A percentile compares a stretch with the other conserved stretches of the same genome.
phyloP scores from a whole-genome alignment of 352 stramenopile species.

The Globisporangium perplexum region DNA sequence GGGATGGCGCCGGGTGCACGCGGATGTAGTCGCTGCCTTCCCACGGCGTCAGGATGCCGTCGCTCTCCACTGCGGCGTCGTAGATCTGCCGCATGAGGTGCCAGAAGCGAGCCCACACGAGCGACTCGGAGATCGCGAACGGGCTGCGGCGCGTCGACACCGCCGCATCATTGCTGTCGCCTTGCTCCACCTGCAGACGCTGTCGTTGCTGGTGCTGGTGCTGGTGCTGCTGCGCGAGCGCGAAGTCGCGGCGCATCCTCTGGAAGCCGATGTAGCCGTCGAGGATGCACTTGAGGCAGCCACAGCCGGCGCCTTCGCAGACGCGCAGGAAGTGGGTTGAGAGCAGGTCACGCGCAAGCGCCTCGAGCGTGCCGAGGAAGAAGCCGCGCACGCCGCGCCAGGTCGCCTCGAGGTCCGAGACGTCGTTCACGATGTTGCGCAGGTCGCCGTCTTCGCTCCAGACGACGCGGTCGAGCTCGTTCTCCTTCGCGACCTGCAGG shows the following conservation, averaged over 20 bases:
- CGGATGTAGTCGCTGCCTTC: conserved; percentile 31
- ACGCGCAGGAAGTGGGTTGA: conserved; percentile 47
- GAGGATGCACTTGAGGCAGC: conserved; percentile 78
- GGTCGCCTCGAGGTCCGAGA: conserved; percentile 55
- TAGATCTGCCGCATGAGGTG: conserved; percentile 76
- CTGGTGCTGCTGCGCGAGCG: conserved; percentile 11
- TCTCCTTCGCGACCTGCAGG: conserved; percentile 65
- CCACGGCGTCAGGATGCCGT: conserved; percentile 57
- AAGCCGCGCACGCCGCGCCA: conserved; percentile 48
- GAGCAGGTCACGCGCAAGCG: conserved; percentile 42
- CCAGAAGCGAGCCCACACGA: conserved; percentile 78
- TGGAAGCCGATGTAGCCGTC: conserved; percentile 80
- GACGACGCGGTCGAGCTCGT: conserved; percentile 63
- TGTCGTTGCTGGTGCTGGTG: too few species aligned
- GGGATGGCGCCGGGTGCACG: conserved; percentile 22
- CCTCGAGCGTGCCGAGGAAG: conserved; percentile 70
- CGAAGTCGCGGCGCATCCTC: conserved; percentile 56
- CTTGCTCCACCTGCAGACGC: conserved; percentile 3
- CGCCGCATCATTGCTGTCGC: background rate
- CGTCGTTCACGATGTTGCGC: conserved; percentile 59
- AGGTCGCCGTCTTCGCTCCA: conserved; percentile 70
- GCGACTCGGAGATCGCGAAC: conserved; percentile 41
- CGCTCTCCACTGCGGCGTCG: conserved; percentile 57
- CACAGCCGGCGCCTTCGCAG: conserved; percentile 69
- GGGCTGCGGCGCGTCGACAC: conserved; percentile 15